These are phyloP conservation scores for Penicillium olsonii DNA, from an alignment of 2,329 filamentous ascomycete species.

Conservation along the genomic window DNA sequence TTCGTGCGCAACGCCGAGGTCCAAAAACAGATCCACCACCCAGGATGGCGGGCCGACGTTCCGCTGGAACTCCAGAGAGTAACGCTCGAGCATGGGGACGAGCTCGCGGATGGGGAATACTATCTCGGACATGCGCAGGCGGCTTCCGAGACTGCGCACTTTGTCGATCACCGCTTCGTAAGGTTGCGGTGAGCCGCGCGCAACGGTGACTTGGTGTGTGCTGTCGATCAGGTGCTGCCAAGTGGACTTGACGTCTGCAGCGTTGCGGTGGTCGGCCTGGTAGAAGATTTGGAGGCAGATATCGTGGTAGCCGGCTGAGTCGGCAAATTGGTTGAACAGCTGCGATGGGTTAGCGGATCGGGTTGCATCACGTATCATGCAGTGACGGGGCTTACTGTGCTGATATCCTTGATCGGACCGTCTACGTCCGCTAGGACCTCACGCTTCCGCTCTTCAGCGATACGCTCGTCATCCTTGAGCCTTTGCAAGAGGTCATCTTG, in stretches of 20 bases:
- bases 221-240: slow-evolving; percentile 81
- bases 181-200: slow-evolving; percentile 43
- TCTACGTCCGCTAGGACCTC: slow-evolving; percentile 71
- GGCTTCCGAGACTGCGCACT: slow-evolving; percentile 58
- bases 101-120: slow-evolving; percentile 58
- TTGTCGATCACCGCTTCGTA: slow-evolving; percentile 55
- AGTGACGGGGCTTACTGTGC: slow-evolving; percentile 60
- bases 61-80: slow-evolving; percentile 54
- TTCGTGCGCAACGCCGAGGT: slow-evolving; percentile 63
- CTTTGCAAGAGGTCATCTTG: slow-evolving; percentile 88
- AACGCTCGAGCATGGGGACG: slow-evolving; percentile 58
- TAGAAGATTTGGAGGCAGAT: slow-evolving; percentile 91
- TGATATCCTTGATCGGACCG: slow-evolving; percentile 74
- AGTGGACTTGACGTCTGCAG: slow-evolving; percentile 77
- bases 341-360: slow-evolving; percentile 39
- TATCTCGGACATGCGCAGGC: slow-evolving; percentile 57
- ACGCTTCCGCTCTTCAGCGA: slow-evolving; percentile 62
- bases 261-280: slow-evolving; percentile 84
- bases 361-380: too few species aligned
- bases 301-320: slow-evolving; percentile 90
- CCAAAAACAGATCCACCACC: slow-evolving; percentile 67
- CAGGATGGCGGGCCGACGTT: slow-evolving; percentile 53
- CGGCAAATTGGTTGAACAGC: slow-evolving; percentile 92
- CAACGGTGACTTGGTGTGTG: slow-evolving; percentile 60
- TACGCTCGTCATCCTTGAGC: slow-evolving; percentile 70